A percentile compares a stretch with the other conserved stretches of the same genome.
phyloP scores from a whole-genome alignment of 495 filamentous ascomycete species.

The Podospora anserina region DNA sequence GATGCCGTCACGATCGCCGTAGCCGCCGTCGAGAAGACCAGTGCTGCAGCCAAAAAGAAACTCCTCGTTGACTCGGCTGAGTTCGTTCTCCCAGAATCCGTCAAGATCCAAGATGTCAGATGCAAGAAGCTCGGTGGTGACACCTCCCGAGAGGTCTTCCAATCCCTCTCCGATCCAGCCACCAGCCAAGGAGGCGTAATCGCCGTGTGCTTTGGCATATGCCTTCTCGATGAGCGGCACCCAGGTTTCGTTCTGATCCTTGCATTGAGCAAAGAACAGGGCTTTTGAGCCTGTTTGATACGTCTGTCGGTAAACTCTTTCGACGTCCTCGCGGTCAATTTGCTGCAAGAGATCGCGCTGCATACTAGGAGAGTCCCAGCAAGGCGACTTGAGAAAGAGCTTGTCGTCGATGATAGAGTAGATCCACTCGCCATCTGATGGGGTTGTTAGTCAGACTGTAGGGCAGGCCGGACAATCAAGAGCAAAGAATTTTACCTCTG shows the following conservation, averaged over 20 bases:
- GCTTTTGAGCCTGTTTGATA: slow-evolving; percentile 80
- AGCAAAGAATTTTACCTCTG: slow-evolving; percentile 42
- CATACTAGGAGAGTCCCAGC: slow-evolving; percentile 65
- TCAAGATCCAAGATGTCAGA: slow-evolving; percentile 88
- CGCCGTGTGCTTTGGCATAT: slow-evolving; percentile 90
- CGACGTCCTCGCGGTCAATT: slow-evolving; percentile 61
- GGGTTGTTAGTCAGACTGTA: neutral
- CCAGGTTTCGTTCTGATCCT: slow-evolving; percentile 90
- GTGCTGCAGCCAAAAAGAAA: slow-evolving; percentile 87
- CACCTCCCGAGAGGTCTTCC: slow-evolving; percentile 90
- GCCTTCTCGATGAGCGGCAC: slow-evolving; percentile 90
- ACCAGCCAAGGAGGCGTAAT: slow-evolving; percentile 75
- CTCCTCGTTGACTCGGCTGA: slow-evolving; percentile 81
- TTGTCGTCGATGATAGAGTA: slow-evolving; percentile 83
- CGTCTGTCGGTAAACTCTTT: slow-evolving; percentile 74
- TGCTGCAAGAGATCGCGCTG: slow-evolving; percentile 52
- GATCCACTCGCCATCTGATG: slow-evolving; percentile 82
- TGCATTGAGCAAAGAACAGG: slow-evolving; percentile 83
- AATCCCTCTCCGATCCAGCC: slow-evolving; percentile 87
- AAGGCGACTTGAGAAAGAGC: slow-evolving; percentile 76
- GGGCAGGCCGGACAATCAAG: neutral
- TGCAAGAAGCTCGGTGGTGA: slow-evolving; percentile 78
- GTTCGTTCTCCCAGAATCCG: slow-evolving; percentile 83
- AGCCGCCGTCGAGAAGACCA: slow-evolving; percentile 61
- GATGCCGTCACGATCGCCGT: slow-evolving; percentile 69